Base-by-base conservation (phyloP, 805 yeast species). In the Kuraishia molischiana region DNA sequence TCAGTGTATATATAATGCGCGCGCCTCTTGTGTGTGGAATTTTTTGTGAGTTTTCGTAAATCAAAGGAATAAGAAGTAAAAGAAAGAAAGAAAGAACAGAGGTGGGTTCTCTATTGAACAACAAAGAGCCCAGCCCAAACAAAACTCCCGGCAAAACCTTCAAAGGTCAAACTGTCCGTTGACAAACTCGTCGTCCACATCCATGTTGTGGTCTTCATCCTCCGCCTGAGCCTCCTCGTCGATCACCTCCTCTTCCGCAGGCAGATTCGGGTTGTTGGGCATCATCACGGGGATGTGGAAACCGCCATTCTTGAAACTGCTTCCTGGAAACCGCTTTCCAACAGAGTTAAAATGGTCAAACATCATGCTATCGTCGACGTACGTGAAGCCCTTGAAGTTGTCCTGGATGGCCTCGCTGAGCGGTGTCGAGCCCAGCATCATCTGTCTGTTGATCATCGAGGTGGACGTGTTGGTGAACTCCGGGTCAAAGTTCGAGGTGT, bases 401-500 rank as follows among this genome's bases (percentile, higher is more conserved):
- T 92, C 97, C 63, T 92, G 98, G 51, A 90, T 78, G 0, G 94
- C 95, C 3, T 96, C 96, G 8, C 94, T 80, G 44, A 92, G 64
- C 24, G 97, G 97, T 3, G 96, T 84, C 19, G 76, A 66, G 10
- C 74, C 79, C 62, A 73, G 56, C 44, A 67, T 79, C 67, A 68
- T 66, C 48, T 77, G 84, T 49, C 76, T 77, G 50, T 69, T 80
- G 56, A 87, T 74, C 29, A 79, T 79, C 6, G 95, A 80, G 0
- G 96, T 86, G 14, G 94, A 80, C 32, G 95, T 85, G 50, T 79
- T 81, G 17, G 98, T 92, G 61, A 92, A 92, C 60, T 92, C 97
- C 4, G 98, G 97, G 56, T 92, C 98, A 60, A 92, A 92, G 61
- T 92, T 92, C 3, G 95, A 85, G 3, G 96, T 90, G 59, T 92